Evolutionary conservation across 2,329 filamentous ascomycete genomes (phyloP).

Genomic region (Chaetothyriales sp.): DNA sequence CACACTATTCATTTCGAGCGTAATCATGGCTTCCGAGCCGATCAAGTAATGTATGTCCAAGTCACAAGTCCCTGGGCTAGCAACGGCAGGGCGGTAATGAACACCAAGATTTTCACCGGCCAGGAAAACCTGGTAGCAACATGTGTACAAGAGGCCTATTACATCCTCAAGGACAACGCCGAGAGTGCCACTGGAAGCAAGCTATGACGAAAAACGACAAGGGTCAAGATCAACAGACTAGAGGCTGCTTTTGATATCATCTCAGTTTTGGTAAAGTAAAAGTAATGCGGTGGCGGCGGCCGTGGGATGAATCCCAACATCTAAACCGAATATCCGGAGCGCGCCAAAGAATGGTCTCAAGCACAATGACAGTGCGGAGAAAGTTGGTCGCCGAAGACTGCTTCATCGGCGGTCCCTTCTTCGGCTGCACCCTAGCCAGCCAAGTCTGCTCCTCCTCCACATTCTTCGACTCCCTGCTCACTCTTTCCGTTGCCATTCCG

Average conservation of each 20-base stretch:
- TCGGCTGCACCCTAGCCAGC: background rate
- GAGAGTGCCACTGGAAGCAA: slow-evolving; percentile 6
- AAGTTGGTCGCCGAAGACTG: background rate
- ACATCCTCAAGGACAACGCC: slow-evolving; percentile 13
- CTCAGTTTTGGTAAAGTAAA: background rate
- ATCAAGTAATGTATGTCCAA: slow-evolving; percentile 14
- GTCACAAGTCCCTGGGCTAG: slow-evolving; percentile 13
- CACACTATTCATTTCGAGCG: slow-evolving; percentile 15
- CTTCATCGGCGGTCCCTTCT: background rate
- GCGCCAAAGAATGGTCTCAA: background rate
- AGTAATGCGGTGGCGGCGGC: background rate
- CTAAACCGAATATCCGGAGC: background rate
- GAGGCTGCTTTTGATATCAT: background rate
- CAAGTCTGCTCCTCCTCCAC: background rate
- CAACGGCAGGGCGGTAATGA: slow-evolving; percentile 14
- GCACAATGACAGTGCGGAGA: background rate
- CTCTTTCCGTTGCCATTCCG: background rate
- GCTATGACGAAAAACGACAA: background rate
- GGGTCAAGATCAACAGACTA: background rate
- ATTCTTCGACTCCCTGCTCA: background rate
- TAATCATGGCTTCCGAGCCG: slow-evolving; percentile 14
- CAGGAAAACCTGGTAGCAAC: slow-evolving; percentile 13
- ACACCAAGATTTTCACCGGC: slow-evolving; percentile 12
- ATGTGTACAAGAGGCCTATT: slow-evolving; percentile 15
- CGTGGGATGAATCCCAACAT: background rate